phyloP scores from a whole-genome alignment of 1,139 yeast genomes.

The Candida albicans region DNA sequence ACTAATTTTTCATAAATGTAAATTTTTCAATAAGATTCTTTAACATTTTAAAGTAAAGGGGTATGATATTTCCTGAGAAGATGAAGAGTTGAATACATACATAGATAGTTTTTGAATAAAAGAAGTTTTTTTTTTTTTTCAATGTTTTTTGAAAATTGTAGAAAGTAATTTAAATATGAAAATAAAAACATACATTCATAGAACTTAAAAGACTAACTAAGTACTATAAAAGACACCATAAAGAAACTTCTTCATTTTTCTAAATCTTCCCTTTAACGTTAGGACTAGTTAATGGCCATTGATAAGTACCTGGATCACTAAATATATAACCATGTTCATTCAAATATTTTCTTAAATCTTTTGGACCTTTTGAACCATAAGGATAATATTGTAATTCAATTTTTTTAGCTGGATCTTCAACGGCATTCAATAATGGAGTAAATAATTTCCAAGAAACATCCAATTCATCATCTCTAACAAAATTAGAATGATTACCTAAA shows the following conservation, averaged over 20 bases:
- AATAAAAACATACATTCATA: background rate
- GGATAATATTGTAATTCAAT: slow-evolving; percentile 60
- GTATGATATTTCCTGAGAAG: background rate
- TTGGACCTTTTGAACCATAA: slow-evolving; percentile 93
- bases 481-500: slow-evolving; percentile 92
- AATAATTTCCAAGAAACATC: slow-evolving; percentile 91
- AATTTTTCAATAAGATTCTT: background rate
- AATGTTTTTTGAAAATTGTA: background rate
- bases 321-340: slow-evolving; percentile 68
- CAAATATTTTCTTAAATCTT: slow-evolving; percentile 60
- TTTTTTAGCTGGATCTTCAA: slow-evolving; percentile 66
- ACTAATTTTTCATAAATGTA: slow-evolving; percentile 1
- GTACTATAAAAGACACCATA: background rate
- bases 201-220: background rate
- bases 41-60: too few relatives aligned
- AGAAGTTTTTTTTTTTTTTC: background rate
- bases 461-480: slow-evolving; percentile 96
- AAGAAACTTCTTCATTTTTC: background rate
- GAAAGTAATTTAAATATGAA: background rate
- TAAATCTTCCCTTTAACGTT: slow-evolving; percentile 28
- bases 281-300: slow-evolving; percentile 82
- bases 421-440: slow-evolving; percentile 81
- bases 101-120: background rate
- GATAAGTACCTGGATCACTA: slow-evolving; percentile 59
- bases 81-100: background rate